These are phyloP conservation scores for Nitzschia sp. DNA, from an alignment of 108 stramenopile species.

Conservation along the genomic window DNA sequence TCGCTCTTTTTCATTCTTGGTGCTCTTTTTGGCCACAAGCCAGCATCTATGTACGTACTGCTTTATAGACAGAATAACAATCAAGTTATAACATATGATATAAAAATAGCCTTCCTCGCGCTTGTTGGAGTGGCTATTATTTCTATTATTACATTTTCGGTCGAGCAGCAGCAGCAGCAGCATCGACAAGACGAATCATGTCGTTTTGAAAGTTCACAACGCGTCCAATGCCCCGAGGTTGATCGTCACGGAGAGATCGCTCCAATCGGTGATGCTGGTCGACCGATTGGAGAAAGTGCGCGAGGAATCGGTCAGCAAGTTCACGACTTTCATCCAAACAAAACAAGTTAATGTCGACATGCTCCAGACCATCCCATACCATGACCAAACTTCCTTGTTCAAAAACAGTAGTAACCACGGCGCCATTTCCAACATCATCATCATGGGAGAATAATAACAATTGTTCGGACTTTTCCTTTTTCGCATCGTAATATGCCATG, in stretches of 20 bases:
- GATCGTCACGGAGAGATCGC: slow-evolving; percentile 42
- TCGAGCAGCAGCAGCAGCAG: too few species aligned
- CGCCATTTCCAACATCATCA: slow-evolving; percentile 66
- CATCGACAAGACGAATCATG: slow-evolving; percentile 10
- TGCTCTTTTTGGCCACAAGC: too few species aligned
- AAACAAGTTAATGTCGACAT: slow-evolving; percentile 65
- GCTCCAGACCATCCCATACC: slow-evolving; percentile 64
- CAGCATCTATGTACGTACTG: too few species aligned
- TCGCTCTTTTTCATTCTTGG: too few species aligned
- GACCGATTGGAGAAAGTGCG: neutral
- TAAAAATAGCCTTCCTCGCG: too few species aligned
- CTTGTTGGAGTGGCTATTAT: too few species aligned
- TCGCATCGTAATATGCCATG: neutral
- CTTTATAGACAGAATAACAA: too few species aligned
- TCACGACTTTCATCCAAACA: slow-evolving; percentile 38
- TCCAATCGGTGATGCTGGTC: slow-evolving; percentile 5
- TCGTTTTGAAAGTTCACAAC: slow-evolving; percentile 58
- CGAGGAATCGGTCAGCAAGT: slow-evolving; percentile 2
- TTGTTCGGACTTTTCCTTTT: neutral
- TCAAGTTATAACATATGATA: too few species aligned
- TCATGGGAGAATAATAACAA: too few species aligned
- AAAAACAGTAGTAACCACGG: slow-evolving; percentile 36
- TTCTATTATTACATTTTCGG: too few species aligned
- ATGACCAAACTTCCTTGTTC: slow-evolving; percentile 33
- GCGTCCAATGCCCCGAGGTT: slow-evolving; percentile 49